These are phyloP conservation scores for Boletus bicolor DNA, from an alignment of 768 basidiomycete species.

Conservation along the genomic window DNA sequence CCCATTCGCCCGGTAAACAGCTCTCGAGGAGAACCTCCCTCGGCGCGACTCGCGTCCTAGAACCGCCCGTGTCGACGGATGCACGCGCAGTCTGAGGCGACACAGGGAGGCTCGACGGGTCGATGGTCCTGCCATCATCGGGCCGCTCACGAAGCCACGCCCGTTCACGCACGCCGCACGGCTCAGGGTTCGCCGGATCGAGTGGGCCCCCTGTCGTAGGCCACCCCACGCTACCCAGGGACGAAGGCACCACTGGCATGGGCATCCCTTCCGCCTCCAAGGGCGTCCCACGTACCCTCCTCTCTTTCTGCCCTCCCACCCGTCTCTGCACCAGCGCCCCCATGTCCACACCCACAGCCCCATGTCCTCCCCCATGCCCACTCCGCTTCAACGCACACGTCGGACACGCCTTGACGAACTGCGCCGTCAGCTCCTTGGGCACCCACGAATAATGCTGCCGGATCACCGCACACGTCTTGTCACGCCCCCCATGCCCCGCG, in stretches of 20 bases:
- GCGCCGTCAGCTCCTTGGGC: slow-evolving; percentile 78
- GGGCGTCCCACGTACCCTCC: not conserved
- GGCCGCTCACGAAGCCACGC: not conserved
- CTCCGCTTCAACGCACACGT: slow-evolving; percentile 56
- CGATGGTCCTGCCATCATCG: not conserved
- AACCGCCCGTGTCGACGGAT: not conserved
- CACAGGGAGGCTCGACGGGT: not conserved
- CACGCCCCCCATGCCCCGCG: slow-evolving; percentile 70
- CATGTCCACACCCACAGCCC: slow-evolving; percentile 9
- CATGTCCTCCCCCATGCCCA: slow-evolving; percentile 28
- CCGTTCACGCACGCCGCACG: slow-evolving; percentile 11
- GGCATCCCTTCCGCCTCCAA: not conserved
- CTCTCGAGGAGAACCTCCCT: not conserved
- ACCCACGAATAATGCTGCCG: slow-evolving; percentile 76
- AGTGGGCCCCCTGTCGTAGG: slow-evolving; percentile 27
- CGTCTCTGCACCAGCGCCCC: not conserved
- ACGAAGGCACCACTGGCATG: not conserved
- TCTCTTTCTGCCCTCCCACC: not conserved
- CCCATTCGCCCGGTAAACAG: slow-evolving; percentile 2
- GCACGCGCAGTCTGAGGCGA: not conserved
- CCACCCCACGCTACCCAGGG: slow-evolving; percentile 10
- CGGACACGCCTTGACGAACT: slow-evolving; percentile 77
- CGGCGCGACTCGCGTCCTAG: not conserved
- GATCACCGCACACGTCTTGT: slow-evolving; percentile 69
- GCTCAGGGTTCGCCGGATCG: slow-evolving; percentile 19